Evolutionary conservation across 2,329 filamentous ascomycete genomes (phyloP), one percentile per base, ranked within the genome.

Genomic region (Ceratocystis papillata): DNA sequence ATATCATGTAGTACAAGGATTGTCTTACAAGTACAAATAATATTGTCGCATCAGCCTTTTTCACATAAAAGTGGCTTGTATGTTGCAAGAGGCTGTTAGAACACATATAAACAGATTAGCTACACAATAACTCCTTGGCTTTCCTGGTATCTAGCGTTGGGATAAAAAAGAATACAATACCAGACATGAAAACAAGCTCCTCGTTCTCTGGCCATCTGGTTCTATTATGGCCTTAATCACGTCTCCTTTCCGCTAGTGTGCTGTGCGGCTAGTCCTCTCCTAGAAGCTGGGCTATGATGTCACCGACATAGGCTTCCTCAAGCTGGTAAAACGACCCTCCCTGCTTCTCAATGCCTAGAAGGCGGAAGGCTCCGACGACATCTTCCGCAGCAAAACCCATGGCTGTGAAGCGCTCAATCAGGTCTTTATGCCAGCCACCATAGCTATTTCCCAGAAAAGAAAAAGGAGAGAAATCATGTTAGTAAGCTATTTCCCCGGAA

Each of bases 311-410:
- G 1, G 87, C 90, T 72, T 94, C 89, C 73, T 95, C 90, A n/a
- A 96, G 78, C 71, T 89, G 86, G 74, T 95, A 94, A 73, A 94
- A 88, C 70, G 87, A 79, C 0, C 91, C 91, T 30, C 81, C 83
- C 70, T 87, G 90, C 20, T 83, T 83, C 69, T 93, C 89, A 70
- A 96, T 92, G 5, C 89, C 88, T 6, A 94, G 86, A 68, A 83
- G 88, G 64, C 87, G 81, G 72, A 96, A 96, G 0, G 90, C 89
- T 8, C 87, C 64, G 0, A 96, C 90, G 1, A 97, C 90, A n/a
- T 83, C 81, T 62, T 92, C 88, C 1, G 96, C 82, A 66, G 90
- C 86, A 71, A 97, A 97, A 10, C 93, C 93, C 93, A 97, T 97
- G 71, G 80, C 83, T 17, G 89, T 85, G 71, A 97, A 97, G 3